These are phyloP conservation scores for Penicillium canariense DNA, from an alignment of 495 filamentous ascomycete genomes.

Conservation along the genomic window DNA sequence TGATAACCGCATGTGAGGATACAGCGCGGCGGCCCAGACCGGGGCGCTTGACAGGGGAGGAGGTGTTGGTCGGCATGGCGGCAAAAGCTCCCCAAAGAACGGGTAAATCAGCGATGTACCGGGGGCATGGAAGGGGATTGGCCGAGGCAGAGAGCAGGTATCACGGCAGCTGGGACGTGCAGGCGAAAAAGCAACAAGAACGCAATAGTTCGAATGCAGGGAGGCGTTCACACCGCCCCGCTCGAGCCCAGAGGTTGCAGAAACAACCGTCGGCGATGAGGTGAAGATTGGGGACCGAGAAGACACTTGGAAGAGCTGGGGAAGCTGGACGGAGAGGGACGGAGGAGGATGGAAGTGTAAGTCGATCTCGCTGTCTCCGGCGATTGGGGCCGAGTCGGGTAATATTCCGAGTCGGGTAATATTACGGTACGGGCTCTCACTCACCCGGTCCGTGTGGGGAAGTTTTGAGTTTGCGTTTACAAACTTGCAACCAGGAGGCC, in stretches of 20 bases:
- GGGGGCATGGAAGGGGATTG: constrained; percentile 32
- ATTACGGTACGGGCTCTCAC: constrained; percentile 13
- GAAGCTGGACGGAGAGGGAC: background rate
- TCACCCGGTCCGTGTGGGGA: background rate
- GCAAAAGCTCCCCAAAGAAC: constrained; percentile 19
- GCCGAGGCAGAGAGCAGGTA: constrained; percentile 26
- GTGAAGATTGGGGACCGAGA: background rate
- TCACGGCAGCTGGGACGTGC: constrained; percentile 29
- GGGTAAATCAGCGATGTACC: constrained; percentile 24
- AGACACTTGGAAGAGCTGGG: background rate
- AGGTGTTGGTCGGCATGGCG: constrained; percentile 44
- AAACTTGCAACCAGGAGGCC: background rate
- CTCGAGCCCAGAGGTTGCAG: constrained; percentile 9
- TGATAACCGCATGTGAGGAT: constrained; percentile 48
- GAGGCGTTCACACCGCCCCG: constrained; percentile 21
- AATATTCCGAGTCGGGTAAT: constrained; percentile 18
- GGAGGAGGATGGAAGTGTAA: constrained; percentile 4
- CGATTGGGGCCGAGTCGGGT: constrained; percentile 16
- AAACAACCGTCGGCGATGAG: background rate
- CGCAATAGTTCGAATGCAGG: constrained; percentile 15
- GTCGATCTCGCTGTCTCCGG: constrained; percentile 27
- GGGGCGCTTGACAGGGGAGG: constrained; percentile 48
- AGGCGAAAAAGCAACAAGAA: constrained; percentile 29
- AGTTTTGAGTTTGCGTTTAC: background rate
- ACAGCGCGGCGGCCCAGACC: constrained; percentile 47